Percentiles rank a stretch among this genome's conserved stretches.
These are phyloP conservation scores for Debaryomyces udenii DNA, from an alignment of 1,139 yeast species.

Conservation along the genomic window DNA sequence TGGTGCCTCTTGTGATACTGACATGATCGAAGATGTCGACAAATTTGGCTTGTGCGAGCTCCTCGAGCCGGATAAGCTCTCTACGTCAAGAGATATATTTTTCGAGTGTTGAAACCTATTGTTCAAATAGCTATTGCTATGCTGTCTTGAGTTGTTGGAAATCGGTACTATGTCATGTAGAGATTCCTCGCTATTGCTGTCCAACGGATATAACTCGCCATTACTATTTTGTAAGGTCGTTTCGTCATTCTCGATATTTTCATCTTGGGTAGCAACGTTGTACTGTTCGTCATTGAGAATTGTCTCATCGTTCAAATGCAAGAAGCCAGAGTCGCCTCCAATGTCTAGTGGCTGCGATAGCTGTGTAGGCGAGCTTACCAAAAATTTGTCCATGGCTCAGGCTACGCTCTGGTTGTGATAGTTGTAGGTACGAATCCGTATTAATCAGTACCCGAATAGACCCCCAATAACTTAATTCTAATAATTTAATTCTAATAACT, in stretches of 20 bases:
- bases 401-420: too few relatives aligned
- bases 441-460: too few relatives aligned
- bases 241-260: constrained; percentile 1
- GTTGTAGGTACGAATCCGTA: too few relatives aligned
- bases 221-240: constrained; percentile 1
- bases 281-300: constrained; percentile 4
- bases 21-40: constrained; percentile 23
- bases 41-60: constrained; percentile 22
- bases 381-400: constrained; percentile 42
- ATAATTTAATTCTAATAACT: too few relatives aligned
- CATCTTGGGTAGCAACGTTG: constrained; percentile 1
- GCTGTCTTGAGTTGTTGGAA: constrained; percentile 18
- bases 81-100: constrained; percentile 32
- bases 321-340: constrained; percentile 13
- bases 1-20: constrained; percentile 24
- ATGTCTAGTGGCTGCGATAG: constrained; percentile 38
- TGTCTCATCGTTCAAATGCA: constrained; percentile 1
- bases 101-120: constrained; percentile 24
- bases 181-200: constrained; percentile 11
- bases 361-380: constrained; percentile 50
- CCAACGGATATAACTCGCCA: constrained; percentile 7
- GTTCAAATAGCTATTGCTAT: constrained; percentile 3
- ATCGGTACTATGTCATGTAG: constrained; percentile 28
- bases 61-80: constrained; percentile 13
- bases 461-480: too few relatives aligned